These are phyloP conservation scores for Sphaerostilbella broomeana DNA, from an alignment of 2,329 filamentous ascomycete genomes.

Conservation along the genomic window DNA sequence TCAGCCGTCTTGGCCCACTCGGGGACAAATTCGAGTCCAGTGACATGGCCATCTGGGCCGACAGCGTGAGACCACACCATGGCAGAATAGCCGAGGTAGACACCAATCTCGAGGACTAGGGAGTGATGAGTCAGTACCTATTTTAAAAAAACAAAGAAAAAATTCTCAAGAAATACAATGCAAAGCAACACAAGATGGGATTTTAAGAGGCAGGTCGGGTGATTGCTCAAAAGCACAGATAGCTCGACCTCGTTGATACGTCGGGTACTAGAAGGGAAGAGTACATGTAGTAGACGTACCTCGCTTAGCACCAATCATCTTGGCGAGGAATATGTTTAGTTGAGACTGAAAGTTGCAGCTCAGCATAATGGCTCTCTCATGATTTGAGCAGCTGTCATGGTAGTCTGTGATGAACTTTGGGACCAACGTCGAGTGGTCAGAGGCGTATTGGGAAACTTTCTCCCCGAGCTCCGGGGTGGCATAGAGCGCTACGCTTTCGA, in stretches of 20 bases:
- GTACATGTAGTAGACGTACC: conserved; percentile 20
- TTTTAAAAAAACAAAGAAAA: no score
- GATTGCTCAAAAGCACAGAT: no score
- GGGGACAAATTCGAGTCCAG: conserved; percentile 38
- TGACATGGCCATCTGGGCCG: conserved; percentile 37
- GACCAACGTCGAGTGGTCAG: conserved; percentile 34
- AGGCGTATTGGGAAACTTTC: conserved; percentile 38
- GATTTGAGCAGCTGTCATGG: no score
- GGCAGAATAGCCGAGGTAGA: conserved; percentile 43
- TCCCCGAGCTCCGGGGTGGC: no score
- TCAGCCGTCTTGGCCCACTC: conserved; percentile 38
- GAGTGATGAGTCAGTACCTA: no score
- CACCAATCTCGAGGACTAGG: conserved; percentile 42
- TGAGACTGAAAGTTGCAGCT: conserved; percentile 38
- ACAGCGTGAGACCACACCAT: conserved; percentile 43
- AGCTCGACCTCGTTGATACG: no score
- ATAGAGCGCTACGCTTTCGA: no score
- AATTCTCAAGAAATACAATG: no score
- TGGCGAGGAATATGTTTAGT: conserved; percentile 35
- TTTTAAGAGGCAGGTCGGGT: no score
- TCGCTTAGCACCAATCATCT: conserved; percentile 35
- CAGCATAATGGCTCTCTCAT: conserved; percentile 29
- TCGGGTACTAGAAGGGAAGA: no score
- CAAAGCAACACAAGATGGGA: no score
- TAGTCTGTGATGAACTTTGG: conserved; percentile 37